Evolutionary conservation across 2,329 filamentous ascomycete genomes (phyloP), one percentile per base, ranked within the genome.

Genomic region (Onygenales sp.): DNA sequence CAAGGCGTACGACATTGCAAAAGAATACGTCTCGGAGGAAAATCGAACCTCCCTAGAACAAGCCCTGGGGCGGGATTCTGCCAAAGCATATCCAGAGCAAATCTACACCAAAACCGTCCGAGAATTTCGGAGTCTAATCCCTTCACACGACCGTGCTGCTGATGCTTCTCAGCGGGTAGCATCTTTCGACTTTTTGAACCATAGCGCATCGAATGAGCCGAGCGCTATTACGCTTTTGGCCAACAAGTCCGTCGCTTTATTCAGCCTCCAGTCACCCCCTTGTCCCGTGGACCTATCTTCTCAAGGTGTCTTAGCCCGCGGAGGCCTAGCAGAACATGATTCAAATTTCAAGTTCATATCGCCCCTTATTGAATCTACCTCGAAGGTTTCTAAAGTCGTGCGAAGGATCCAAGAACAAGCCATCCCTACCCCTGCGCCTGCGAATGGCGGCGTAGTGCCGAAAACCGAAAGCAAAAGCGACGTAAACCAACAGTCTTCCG

Each of bases 171-270:
- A 73, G 32, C 72, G 77, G 14, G 67, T 82, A 14, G 76, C 83
- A 13, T 79, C 80, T 0, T 85, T 83, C 59, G 82, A 85, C 59
- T 84, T 82, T 64, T 72, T 82, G 54, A 75, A 75, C 46, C 64
- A 74, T 43, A 72, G 69, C 38, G 68, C 68, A 11, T 69, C 71
- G 4, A 66, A 69, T n/a, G 75, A 77, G 42, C 75, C 80, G 43
- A 75, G 73, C 56, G 72, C 78, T 31, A 66, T 85, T 50, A 74
- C 75, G 2, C 65, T 85, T 3, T 70, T 77, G 49, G 74, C 76
- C 3, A 75, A 78, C 59, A 75, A 78, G 5, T 68, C 73, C 21
- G 68, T 83, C 3, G 72, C 75, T 38, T 66, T 81, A 6, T 59
- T 77, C 35, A 76, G 73, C 33, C 68, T 77, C 14, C 76, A 76